These are phyloP conservation scores for Parastagonospora avenae DNA, from an alignment of 2,329 filamentous ascomycete genomes.

Conservation along the genomic window DNA sequence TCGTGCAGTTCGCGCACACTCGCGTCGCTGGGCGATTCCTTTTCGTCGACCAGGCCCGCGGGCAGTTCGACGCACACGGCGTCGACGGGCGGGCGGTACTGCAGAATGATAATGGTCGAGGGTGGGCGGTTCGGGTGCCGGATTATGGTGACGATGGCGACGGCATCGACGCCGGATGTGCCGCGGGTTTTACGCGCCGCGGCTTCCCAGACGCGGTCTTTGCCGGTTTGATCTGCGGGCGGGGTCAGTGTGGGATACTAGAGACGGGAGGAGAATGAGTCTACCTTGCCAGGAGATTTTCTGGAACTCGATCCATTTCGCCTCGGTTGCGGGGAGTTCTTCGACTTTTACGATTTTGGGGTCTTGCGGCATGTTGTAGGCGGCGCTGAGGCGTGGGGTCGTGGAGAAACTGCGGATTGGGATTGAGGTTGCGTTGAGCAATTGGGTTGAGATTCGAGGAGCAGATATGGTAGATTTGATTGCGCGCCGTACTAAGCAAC, in stretches of 20 bases:
- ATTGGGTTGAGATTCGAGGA: not conserved
- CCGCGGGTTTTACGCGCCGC: slow-evolving; percentile 58
- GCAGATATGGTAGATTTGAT: not conserved
- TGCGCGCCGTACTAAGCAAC: not conserved
- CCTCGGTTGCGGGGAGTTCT: slow-evolving; percentile 57
- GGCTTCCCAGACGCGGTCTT: slow-evolving; percentile 56
- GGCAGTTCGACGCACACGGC: slow-evolving; percentile 65
- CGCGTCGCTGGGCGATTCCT: slow-evolving; percentile 61
- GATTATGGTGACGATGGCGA: slow-evolving; percentile 63
- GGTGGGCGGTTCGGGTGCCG: slow-evolving; percentile 53
- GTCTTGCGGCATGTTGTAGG: slow-evolving; percentile 40
- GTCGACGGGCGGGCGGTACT: slow-evolving; percentile 65
- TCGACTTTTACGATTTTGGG: slow-evolving; percentile 46
- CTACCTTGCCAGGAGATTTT: slow-evolving; percentile 55
- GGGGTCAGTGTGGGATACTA: no score
- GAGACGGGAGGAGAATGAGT: no score
- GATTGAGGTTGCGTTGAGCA: not conserved
- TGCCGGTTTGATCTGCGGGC: slow-evolving; percentile 49
- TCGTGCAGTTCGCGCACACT: slow-evolving; percentile 65
- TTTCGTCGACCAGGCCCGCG: slow-evolving; percentile 63
- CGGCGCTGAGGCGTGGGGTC: slow-evolving; percentile 13
- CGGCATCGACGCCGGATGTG: slow-evolving; percentile 63
- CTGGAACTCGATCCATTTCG: slow-evolving; percentile 63
- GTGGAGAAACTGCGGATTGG: slow-evolving; percentile 18
- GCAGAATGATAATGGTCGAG: slow-evolving; percentile 61